These are phyloP conservation scores for Pulveroboletus sp. DNA, from an alignment of 768 basidiomycete genomes.

Conservation along the genomic window DNA sequence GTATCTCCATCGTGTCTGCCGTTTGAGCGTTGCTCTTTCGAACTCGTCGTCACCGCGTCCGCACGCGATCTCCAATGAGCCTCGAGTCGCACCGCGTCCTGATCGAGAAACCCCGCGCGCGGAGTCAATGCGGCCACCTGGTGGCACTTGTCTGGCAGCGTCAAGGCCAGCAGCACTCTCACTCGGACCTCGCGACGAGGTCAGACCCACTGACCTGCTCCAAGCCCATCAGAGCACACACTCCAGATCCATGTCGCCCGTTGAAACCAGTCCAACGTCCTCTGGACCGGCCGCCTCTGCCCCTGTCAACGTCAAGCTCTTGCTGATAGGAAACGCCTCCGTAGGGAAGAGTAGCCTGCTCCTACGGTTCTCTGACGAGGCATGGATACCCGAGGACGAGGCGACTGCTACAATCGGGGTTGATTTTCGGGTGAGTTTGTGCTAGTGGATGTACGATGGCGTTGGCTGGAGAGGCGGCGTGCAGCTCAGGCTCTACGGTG, in stretches of 20 bases:
- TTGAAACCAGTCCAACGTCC: constrained; percentile 21
- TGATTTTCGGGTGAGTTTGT: constrained; percentile 66
- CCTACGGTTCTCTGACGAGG: constrained; percentile 93
- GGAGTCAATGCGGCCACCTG: constrained; percentile 20
- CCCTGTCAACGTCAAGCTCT: constrained; percentile 70
- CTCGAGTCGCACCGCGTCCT: background rate
- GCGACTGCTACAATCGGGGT: constrained; percentile 82
- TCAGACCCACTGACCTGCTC: background rate
- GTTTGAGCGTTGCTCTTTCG: no score
- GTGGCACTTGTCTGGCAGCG: background rate
- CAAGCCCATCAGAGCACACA: background rate
- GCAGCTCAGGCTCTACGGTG: background rate
- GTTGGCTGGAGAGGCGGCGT: background rate
- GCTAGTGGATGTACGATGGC: background rate
- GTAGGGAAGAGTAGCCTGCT: constrained; percentile 92
- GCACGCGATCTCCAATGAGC: no score
- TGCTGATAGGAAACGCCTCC: constrained; percentile 82
- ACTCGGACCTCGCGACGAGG: constrained; percentile 1
- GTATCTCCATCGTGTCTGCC: constrained; percentile 4
- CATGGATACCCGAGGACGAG: constrained; percentile 90
- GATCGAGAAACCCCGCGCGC: constrained; percentile 18
- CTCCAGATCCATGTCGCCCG: constrained; percentile 11
- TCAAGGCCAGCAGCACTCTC: background rate
- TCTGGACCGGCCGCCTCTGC: constrained; percentile 23
- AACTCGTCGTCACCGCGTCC: no score